Evolutionary conservation across 2,329 filamentous ascomycete genomes (phyloP).

Genomic region (Leptographium wingfieldii): DNA sequence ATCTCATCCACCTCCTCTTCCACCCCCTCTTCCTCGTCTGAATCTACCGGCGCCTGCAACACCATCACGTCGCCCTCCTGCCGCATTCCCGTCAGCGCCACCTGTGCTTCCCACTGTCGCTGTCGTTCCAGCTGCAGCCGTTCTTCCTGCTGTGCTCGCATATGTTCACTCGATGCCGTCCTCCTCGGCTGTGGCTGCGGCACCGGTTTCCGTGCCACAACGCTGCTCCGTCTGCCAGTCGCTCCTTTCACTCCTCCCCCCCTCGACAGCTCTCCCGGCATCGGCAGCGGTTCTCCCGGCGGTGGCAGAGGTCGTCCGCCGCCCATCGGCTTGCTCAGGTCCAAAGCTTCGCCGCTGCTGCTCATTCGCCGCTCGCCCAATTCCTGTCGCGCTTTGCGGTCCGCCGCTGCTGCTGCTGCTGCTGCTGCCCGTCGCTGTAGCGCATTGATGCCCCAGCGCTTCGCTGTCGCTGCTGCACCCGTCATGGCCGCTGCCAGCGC

Average conservation of each 20-base stretch:
- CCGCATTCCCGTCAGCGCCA: not conserved
- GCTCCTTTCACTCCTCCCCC: not conserved
- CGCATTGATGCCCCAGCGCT: constrained; percentile 47
- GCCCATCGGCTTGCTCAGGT: constrained; percentile 60
- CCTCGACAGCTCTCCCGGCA: constrained; percentile 25
- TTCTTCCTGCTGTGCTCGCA: too few species aligned
- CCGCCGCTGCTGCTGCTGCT: constrained; percentile 14
- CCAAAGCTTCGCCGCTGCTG: constrained; percentile 18
- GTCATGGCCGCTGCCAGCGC: constrained; percentile 37
- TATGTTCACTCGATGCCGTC: too few species aligned
- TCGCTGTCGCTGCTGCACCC: constrained; percentile 41
- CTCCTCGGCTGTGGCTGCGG: not conserved
- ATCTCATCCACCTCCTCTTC: not conserved
- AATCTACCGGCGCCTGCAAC: constrained; percentile 9
- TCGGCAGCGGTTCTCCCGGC: constrained; percentile 65
- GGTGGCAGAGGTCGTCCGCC: constrained; percentile 72
- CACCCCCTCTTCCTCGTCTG: constrained; percentile 1
- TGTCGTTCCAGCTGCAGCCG: not conserved
- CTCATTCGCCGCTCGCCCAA: not conserved
- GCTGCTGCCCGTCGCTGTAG: constrained; percentile 26
- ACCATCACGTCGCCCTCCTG: constrained; percentile 9
- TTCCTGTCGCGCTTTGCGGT: constrained; percentile 1
- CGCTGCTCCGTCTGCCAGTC: not conserved
- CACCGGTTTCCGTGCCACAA: not conserved
- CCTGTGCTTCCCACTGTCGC: not conserved